Percentiles rank a stretch among this genome's conserved stretches.
These are phyloP conservation scores for Camelina laxa DNA, from an alignment of 345 rosid genomes.

Conservation along the genomic window DNA sequence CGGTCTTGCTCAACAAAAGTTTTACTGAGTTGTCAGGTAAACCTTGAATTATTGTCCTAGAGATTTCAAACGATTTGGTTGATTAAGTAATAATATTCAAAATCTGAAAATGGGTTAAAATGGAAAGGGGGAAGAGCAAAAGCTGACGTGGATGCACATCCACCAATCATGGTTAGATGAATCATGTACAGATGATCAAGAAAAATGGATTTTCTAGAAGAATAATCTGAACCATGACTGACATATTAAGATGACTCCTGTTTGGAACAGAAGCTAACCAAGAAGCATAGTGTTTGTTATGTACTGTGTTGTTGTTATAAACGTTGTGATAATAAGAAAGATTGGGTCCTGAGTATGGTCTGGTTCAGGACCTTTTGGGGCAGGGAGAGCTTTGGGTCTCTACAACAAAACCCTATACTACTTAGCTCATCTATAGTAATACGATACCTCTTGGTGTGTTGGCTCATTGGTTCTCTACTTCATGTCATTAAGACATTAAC, in stretches of 20 bases:
- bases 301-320: conserved; percentile 1
- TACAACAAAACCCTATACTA: conserved; percentile 11
- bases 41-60: conserved; percentile 18
- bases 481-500: neutral
- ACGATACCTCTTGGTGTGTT: no score
- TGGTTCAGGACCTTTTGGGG: no score
- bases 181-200: conserved; percentile 37
- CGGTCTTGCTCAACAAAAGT: conserved; percentile 41
- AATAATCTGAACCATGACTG: conserved; percentile 21
- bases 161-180: conserved; percentile 42
- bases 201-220: conserved; percentile 39
- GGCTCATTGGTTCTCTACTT: neutral
- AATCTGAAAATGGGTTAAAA: conserved; percentile 28
- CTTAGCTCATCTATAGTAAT: neutral
- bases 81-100: neutral
- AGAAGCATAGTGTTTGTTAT: conserved; percentile 8
- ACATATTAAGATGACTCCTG: conserved; percentile 32
- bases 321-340: conserved; percentile 8
- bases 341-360: neutral
- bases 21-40: conserved; percentile 40
- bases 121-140: conserved; percentile 40
- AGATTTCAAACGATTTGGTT: neutral
- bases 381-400: no score
- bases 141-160: conserved; percentile 43
- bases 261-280: conserved; percentile 37